A percentile compares a stretch with the other conserved stretches of the same genome.
phyloP scores from a whole-genome alignment of 2,329 filamentous ascomycete species.

The Whalleya microplaca region DNA sequence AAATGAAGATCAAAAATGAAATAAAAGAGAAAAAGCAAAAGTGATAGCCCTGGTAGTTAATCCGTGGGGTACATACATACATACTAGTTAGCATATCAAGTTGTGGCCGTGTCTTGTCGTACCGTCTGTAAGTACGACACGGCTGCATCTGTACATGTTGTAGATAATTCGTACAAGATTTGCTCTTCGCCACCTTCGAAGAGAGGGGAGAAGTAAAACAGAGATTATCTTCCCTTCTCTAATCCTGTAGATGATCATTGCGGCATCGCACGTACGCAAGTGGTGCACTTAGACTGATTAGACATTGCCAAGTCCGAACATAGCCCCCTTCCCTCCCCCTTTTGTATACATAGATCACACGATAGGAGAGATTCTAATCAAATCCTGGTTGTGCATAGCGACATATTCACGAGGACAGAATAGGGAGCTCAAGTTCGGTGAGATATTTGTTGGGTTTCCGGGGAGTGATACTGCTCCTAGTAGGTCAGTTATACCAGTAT shows the following conservation, averaged over 20 bases:
- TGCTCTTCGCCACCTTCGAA: background rate
- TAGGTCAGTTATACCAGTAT: background rate
- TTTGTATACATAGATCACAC: background rate
- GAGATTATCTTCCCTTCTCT: background rate
- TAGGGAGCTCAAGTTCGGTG: background rate
- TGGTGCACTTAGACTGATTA: background rate
- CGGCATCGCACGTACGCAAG: background rate
- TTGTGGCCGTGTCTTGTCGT: slow-evolving; percentile 14
- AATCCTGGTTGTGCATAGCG: background rate
- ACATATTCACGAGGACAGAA: background rate
- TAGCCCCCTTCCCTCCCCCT: no score
- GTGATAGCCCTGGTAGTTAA: slow-evolving; percentile 6
- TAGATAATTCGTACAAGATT: background rate
- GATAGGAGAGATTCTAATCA: background rate
- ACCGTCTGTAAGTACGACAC: slow-evolving; percentile 22
- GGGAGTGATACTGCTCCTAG: background rate
- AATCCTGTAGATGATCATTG: background rate
- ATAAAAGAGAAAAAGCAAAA: slow-evolving; percentile 7
- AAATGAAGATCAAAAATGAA: slow-evolving; percentile 3
- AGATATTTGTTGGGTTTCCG: background rate
- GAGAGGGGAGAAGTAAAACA: background rate
- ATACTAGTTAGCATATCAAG: slow-evolving; percentile 10
- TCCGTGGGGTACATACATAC: slow-evolving; percentile 23
- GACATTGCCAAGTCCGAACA: background rate
- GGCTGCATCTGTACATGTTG: slow-evolving; percentile 16